Conservation (phyloP, 2,329 filamentous ascomycete species). For the Stachybotrys echinatus region DNA sequence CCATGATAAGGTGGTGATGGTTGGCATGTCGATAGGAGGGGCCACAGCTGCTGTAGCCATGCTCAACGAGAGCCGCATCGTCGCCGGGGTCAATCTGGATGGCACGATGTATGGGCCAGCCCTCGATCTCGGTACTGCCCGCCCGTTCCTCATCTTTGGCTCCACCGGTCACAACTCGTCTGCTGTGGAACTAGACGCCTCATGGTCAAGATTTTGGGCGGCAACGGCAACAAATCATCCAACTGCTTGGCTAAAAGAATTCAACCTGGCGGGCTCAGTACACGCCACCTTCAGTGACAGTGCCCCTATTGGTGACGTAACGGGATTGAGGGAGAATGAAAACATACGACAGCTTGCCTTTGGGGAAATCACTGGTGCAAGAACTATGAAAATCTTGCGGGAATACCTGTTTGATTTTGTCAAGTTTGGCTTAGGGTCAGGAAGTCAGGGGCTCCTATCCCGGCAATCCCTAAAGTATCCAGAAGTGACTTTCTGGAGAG, state of each 20-base stretch:
- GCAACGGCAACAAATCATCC: conserved; percentile 10
- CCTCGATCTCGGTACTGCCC: conserved; percentile 13
- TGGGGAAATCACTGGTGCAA: conserved; percentile 19
- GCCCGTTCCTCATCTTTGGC: conserved; percentile 25
- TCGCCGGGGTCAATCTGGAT: conserved; percentile 31
- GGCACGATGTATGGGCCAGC: conserved; percentile 23
- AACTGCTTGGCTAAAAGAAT: conserved; percentile 21
- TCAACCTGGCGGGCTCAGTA: conserved; percentile 17
- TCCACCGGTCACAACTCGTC: conserved; percentile 18
- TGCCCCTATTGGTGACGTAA: conserved; percentile 15
- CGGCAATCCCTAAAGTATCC: conserved; percentile 5
- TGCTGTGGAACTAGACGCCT: conserved; percentile 4
- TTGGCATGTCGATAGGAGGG: conserved; percentile 27
- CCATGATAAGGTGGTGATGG: conserved; percentile 14
- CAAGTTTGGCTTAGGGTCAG: conserved; percentile 15
- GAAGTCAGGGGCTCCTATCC: conserved; percentile 10
- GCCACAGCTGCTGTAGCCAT: conserved; percentile 25
- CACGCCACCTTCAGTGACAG: conserved; percentile 26
- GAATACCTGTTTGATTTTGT: conserved; percentile 23
- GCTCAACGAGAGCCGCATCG: conserved; percentile 20
- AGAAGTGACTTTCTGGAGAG: conserved; percentile 5
- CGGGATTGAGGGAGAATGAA: conserved; percentile 11
- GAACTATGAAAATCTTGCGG: conserved; percentile 19
- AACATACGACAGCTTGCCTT: conserved; percentile 13
- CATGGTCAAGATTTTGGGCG: conserved; percentile 20